Base-by-base conservation (phyloP, 2,329 filamentous ascomycete genomes). In the Corinectria fuckeliana region DNA sequence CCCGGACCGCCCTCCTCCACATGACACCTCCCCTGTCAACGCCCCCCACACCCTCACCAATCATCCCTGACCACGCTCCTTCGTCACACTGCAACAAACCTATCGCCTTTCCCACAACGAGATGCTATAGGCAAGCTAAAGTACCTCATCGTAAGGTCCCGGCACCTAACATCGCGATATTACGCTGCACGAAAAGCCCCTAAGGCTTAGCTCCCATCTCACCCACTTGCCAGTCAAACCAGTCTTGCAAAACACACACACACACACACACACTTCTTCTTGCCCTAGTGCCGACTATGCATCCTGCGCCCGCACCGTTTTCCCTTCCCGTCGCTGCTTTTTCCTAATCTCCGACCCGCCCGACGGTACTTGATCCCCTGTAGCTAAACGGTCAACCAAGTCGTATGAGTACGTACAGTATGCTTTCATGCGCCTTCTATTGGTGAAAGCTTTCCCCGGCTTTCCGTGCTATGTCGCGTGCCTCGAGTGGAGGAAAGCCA, bases 31-130 rank as follows among this genome's bases (percentile, higher is more conserved):
- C 30, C 39, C 58, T 63, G 45, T n/a, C 50, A 45, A 50, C 53
- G 42, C 45, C 39, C 50, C 50, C 39, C 42, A 23, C n/a, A 16
- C 26, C 26, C 42, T 51, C 55, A 48, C 68, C 62, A 66, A 67
- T 61, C 67, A 66, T 38, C 44, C 45, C 55, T 14, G 14, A 47
- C 59, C 52, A 64, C 58, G 30, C 53, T 61, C 34, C 5, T 41
- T 36, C 36, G 38, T 34, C 42, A 39, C 50, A 49, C 56, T 44
- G 28, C 48, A 45, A 47, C 30, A 51, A 32, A 45, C 42, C 42
- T 18, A 13, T 28, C n/a, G 42, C 20, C 42, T 10, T 28, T 45
- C 13, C 26, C 25, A n/a, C 20, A 30, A 28, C 25, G n/a, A 28
- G 25, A 6, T n/a, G 39, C 11, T 16, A 10, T 23, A 25, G 21